These are phyloP conservation scores for Pleurostoma richardsiae DNA, from an alignment of 2,329 filamentous ascomycete species.

Conservation along the genomic window DNA sequence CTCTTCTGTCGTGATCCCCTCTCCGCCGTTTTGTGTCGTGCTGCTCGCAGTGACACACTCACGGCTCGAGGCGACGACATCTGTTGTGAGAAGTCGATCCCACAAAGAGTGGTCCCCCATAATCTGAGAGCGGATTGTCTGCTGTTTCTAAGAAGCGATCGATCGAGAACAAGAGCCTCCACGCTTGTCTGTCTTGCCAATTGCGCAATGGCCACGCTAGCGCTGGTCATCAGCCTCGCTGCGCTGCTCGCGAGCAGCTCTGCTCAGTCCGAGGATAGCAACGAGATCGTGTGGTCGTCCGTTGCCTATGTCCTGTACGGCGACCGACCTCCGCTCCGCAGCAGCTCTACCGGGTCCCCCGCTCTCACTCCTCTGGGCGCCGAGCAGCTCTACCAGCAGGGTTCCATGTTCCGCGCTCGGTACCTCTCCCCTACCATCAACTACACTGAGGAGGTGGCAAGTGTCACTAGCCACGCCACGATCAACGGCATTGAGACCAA, in stretches of 20 bases:
- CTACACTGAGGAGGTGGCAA: conserved; percentile 13
- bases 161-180: too few species aligned
- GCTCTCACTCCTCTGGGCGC: conserved; percentile 48
- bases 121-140: too few species aligned
- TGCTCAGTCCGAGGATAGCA: conserved; percentile 22
- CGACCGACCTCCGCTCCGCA: conserved; percentile 41
- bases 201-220: conserved; percentile 13
- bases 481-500: conserved; percentile 36
- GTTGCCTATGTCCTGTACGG: conserved; percentile 46
- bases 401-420: conserved; percentile 40
- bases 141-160: too few species aligned
- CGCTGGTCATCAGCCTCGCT: conserved; percentile 12
- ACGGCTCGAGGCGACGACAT: too few species aligned
- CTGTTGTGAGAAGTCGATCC: too few species aligned
- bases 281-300: conserved; percentile 41
- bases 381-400: conserved; percentile 45
- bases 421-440: conserved; percentile 32
- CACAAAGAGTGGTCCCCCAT: too few species aligned
- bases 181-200: too few species aligned
- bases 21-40: too few species aligned
- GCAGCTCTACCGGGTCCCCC: conserved; percentile 13
- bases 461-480: conserved; percentile 23
- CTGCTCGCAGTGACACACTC: too few species aligned
- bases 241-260: conserved; percentile 15
- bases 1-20: too few species aligned